Evolutionary conservation across 2,329 filamentous ascomycete species (phyloP), one percentile per base, ranked within the genome.

Genomic region (Aspergillus sp.): DNA sequence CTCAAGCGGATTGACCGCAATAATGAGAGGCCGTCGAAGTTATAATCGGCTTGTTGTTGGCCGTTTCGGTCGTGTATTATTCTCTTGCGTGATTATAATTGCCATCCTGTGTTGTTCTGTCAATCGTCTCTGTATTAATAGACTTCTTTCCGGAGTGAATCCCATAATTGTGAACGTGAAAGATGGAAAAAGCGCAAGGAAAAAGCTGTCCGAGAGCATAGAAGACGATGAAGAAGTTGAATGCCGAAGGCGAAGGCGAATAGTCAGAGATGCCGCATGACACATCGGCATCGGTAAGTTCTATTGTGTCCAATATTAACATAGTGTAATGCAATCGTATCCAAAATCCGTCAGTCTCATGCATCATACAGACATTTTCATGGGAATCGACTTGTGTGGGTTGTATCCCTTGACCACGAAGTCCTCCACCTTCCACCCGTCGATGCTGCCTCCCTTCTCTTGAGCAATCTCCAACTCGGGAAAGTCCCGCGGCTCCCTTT

Each of bases 311-410:
- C 19, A 22, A 6, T 22, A 22, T n/a, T n/a, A n/a, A n/a, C n/a
- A n/a, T n/a, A n/a, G n/a, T n/a, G n/a, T n/a, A n/a, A n/a, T n/a
- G n/a, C n/a, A n/a, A n/a, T n/a, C n/a, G n/a, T 22, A 22, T 22
- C 19, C 14, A 24, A 30, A 30, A 24, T n/a, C n/a, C n/a, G n/a
- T n/a, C n/a, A n/a, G n/a, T n/a, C n/a, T n/a, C n/a, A n/a, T n/a
- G n/a, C n/a, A n/a, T 52, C 48, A 86, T 37, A 96, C 89, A 53
- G 85, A 93, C 91, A 98, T 98, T 68, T 96, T 95, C 91, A 98
- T 98, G 27, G 83, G 74, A 64, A 98, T 93, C 4, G 74, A 74
- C 66, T 88, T 89, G 59, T 95, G 86, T 35, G 91, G 89, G 30
- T 88, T 75, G 58, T 98, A 98, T 1, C 82, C 88, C 51, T 83